Conservation (phyloP, 148 eudicot genomes). For the Camellia granthamiana region DNA sequence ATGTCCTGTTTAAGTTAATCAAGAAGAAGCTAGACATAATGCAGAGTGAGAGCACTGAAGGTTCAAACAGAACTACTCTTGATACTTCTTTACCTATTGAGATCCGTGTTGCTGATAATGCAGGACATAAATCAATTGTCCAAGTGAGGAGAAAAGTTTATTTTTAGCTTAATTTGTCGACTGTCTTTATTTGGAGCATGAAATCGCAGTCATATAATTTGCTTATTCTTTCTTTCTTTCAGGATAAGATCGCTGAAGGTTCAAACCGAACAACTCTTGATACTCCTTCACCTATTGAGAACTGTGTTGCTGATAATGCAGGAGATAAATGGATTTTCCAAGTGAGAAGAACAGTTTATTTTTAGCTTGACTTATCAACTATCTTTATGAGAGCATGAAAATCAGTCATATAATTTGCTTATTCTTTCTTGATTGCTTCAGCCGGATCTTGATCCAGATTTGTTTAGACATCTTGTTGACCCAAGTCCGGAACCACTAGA, state of each 20-base stretch:
- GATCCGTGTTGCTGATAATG: not conserved
- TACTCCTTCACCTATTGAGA: slow-evolving; percentile 30
- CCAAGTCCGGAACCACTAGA: slow-evolving; percentile 26
- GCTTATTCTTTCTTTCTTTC: not conserved
- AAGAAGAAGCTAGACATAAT: slow-evolving; percentile 59
- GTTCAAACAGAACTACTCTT: slow-evolving; percentile 28
- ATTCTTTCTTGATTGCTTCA: slow-evolving; percentile 28
- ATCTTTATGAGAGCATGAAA: not conserved
- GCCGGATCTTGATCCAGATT: slow-evolving; percentile 51
- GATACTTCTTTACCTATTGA: slow-evolving; percentile 33
- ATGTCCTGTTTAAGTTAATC: slow-evolving; percentile 81
- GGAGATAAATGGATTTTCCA: slow-evolving; percentile 29
- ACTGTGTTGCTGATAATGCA: slow-evolving; percentile 23
- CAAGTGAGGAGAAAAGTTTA: not conserved
- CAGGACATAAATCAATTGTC: slow-evolving; percentile 23
- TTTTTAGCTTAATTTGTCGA: no score
- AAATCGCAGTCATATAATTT: no score
- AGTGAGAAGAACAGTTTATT: slow-evolving; percentile 30
- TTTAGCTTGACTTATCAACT: not conserved
- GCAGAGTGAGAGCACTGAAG: slow-evolving; percentile 53
- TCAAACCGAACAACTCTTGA: slow-evolving; percentile 21
- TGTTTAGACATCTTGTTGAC: slow-evolving; percentile 24
- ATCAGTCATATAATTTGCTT: not conserved
- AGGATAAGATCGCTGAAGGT: no score
- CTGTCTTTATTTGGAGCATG: no score